Percentiles rank a stretch among this genome's conserved stretches.
Evolutionary conservation across 345 rosid genomes (phyloP).

Genomic region (Melaleuca quinquenervia): DNA sequence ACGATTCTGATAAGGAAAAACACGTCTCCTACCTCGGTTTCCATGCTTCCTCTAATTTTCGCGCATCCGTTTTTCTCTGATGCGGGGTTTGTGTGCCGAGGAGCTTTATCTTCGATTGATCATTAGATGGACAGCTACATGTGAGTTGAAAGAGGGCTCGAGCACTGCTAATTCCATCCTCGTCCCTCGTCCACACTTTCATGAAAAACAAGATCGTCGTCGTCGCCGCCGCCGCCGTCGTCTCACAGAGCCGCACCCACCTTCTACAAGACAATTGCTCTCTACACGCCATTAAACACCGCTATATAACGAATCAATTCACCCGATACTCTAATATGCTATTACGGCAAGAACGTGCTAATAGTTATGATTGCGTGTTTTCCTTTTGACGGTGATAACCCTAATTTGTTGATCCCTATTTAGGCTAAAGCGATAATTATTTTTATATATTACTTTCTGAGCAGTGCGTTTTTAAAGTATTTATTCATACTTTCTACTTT

Average conservation of each 20-base stretch:
- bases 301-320: background rate
- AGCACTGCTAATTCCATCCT: background rate
- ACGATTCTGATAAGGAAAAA: background rate
- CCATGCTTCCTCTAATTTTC: background rate
- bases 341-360: background rate
- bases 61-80: background rate
- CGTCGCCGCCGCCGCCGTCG: too few relatives aligned
- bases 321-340: background rate
- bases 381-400: background rate
- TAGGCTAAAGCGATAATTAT: background rate
- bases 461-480: background rate
- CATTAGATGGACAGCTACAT: background rate
- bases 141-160: background rate
- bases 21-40: background rate
- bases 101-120: background rate
- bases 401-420: background rate
- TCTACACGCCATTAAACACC: background rate
- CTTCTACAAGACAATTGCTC: background rate
- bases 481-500: background rate
- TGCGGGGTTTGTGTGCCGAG: background rate
- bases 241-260: background rate
- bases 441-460: background rate
- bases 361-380: background rate
- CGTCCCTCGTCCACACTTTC: background rate
- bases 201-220: fast-evolving